Percentiles rank a stretch among this genome's conserved stretches.
These are phyloP conservation scores for Prunus davidiana DNA, from an alignment of 306 rosid species.

Conservation along the genomic window DNA sequence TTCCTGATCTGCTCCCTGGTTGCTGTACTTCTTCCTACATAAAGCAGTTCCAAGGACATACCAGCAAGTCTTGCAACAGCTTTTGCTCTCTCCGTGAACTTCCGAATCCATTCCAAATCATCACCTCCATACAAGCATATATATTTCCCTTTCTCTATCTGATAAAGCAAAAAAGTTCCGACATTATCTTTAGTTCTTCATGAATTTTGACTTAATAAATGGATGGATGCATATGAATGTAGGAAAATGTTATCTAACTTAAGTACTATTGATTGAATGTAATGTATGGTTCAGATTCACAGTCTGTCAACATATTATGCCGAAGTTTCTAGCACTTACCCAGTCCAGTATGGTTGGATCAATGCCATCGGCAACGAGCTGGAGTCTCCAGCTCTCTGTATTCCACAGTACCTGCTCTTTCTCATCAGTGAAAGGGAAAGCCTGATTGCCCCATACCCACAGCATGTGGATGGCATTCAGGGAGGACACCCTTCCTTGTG, in stretches of 20 bases:
- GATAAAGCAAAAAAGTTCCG: constrained; percentile 6
- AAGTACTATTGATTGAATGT: too few relatives aligned
- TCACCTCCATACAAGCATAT: constrained; percentile 81
- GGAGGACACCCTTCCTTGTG: constrained; percentile 64
- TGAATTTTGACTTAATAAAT: too few relatives aligned
- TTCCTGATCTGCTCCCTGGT: constrained; percentile 47
- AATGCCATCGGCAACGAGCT: constrained; percentile 59
- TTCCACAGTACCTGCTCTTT: constrained; percentile 68
- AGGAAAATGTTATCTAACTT: too few relatives aligned
- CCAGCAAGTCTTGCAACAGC: constrained; percentile 37
- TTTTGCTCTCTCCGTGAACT: constrained; percentile 45
- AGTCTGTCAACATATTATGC: too few relatives aligned
- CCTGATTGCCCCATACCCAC: constrained; percentile 79
- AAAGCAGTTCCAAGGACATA: constrained; percentile 50
- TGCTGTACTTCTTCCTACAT: constrained; percentile 60
- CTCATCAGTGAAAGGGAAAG: constrained; percentile 71
- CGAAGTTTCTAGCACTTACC: constrained; percentile 26
- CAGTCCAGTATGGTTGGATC: constrained; percentile 43
- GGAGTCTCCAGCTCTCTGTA: constrained; percentile 65
- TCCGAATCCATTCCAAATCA: constrained; percentile 67
- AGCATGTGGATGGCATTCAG: constrained; percentile 72
- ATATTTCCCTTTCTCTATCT: constrained; percentile 45
- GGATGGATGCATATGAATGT: too few relatives aligned
- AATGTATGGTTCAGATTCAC: too few relatives aligned
- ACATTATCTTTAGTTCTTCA: not conserved